Base-by-base conservation (phyloP, 306 rosid species). In the Sindora glabra region DNA sequence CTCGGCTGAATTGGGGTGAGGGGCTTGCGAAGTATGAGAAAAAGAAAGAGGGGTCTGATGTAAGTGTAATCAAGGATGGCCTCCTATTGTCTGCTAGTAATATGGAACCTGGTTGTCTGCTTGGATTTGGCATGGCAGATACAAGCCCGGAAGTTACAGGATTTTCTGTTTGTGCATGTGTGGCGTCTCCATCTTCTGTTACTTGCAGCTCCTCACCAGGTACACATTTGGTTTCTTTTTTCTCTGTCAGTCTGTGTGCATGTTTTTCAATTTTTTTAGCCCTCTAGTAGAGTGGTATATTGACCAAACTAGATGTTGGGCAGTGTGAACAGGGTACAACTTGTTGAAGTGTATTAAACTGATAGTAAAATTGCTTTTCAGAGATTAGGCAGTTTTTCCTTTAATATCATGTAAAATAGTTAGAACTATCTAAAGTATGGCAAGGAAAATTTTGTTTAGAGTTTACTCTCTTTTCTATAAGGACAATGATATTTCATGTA, bases 181-280 rank as follows among this genome's bases (percentile, higher is more conserved):
- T 97, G 48, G 87, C 95, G 22, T 89, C 97, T 40, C 99, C 99
- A 63, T 94, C 97, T 50, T 84, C 99, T 68, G 86, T 89, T 77
- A 89, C 89, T 39, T 94, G 95, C 75, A 94, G 99, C 73, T 89
- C 99, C 65, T 89, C 96, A 10, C 89, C 97, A 68, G 99, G 99
- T 94, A 69, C 42, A 51, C 56, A 46, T 25, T 51, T 46, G 10
- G 22, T 16, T n/a, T n/a, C n/a, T n/a, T n/a, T n/a, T n/a, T n/a
- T n/a, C 50, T 38, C 5, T 29, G 3, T 29, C 44, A 6, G 13
- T 50, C 38, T 13, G 19, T 40, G 8, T 15, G 1, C 12, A 2
- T n/a, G n/a, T n/a, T 18, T 65, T 23, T 44, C 8, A 19, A 38
- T 37, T n/a, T 27, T 18, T 16, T 19, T 37, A 36, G 19, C 19